Percentiles rank a stretch among this genome's conserved stretches.
phyloP scores from a whole-genome alignment of 2,329 filamentous ascomycete genomes.

The Alternaria tenuissima region DNA sequence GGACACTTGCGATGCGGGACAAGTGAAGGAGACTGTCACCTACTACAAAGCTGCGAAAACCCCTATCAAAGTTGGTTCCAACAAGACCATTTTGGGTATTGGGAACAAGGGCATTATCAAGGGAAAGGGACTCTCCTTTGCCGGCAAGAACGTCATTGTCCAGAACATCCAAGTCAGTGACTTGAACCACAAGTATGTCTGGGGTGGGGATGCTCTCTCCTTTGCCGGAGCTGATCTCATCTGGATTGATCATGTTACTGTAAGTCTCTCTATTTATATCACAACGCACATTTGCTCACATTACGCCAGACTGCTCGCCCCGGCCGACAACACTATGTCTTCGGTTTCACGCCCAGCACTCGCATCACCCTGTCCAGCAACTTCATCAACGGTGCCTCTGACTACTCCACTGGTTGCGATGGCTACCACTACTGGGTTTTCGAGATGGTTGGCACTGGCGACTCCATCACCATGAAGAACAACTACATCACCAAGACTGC shows the following conservation, averaged over 20 bases:
- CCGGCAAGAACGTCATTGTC: background rate
- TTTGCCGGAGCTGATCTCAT: background rate
- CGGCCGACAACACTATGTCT: background rate
- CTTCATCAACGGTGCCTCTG: background rate
- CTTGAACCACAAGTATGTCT: background rate
- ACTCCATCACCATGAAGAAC: constrained; percentile 1
- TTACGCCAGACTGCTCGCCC: background rate
- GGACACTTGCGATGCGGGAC: background rate
- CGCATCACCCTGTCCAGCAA: background rate
- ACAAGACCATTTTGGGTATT: constrained; percentile 53
- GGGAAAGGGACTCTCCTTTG: constrained; percentile 14
- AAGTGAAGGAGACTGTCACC: background rate
- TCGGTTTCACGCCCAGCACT: background rate
- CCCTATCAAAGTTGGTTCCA: constrained; percentile 44
- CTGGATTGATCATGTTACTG: background rate
- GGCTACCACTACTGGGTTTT: constrained; percentile 3
- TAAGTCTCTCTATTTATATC: background rate
- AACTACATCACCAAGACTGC: background rate
- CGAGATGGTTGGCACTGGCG: constrained; percentile 1
- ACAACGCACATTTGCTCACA: no score
- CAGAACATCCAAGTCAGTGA: background rate
- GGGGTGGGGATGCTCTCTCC: background rate
- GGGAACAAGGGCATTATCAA: constrained; percentile 49
- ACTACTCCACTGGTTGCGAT: background rate
- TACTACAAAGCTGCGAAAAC: constrained; percentile 35